Evolutionary conservation across 1,139 yeast genomes (phyloP), one percentile per base, ranked within the genome.

Genomic region (Waltiozyma sp.): DNA sequence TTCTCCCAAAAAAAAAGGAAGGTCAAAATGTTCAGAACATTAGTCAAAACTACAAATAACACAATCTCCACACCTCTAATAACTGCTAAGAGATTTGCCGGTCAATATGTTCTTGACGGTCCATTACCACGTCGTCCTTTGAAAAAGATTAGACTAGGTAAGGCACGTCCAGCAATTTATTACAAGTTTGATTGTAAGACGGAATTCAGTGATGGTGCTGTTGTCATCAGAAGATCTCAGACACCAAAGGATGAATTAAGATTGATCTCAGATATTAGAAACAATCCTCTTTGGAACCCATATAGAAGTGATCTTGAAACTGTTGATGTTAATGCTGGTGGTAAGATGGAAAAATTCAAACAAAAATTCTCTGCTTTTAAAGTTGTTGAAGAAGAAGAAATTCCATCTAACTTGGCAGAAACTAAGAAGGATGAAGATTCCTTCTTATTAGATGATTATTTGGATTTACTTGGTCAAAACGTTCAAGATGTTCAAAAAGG

Each of bases 121-220:
- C 55, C 55, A n/a, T 50, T 65, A 36, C 63, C 67, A 38, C 56
- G 59, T 44, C 59, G 70, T 50, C 69, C 70, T 40, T 42, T 58
- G 41, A 65, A 61, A 50, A 66, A 64, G 54, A 66, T 67, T 41
- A 51, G 52, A 18, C 49, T 64, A 18, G 96, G 96, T 41, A 81
- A 80, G 59, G 88, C 95, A 16, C 76, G 96, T 64, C 96, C 97
- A 2, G 88, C 96, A 38, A 83, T 89, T 39, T 89, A 86, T 64
- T 76, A 89, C 65, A 87, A 86, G 59, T 91, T 91, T 59, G 89
- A 89, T 50, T 84, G 93, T 37, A 65, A 73, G 40, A 89, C 91
- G 13, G 95, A 89, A 63, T 72, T 89, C 45, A 82, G 94, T 53
- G 97, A 91, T 60, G 98, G 98, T 2, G 83, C 96, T 28, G 95